Percentiles rank a stretch among this genome's conserved stretches.
These are phyloP conservation scores for Hypoxylon sp. DNA, from an alignment of 2,329 filamentous ascomycete species.

Conservation along the genomic window DNA sequence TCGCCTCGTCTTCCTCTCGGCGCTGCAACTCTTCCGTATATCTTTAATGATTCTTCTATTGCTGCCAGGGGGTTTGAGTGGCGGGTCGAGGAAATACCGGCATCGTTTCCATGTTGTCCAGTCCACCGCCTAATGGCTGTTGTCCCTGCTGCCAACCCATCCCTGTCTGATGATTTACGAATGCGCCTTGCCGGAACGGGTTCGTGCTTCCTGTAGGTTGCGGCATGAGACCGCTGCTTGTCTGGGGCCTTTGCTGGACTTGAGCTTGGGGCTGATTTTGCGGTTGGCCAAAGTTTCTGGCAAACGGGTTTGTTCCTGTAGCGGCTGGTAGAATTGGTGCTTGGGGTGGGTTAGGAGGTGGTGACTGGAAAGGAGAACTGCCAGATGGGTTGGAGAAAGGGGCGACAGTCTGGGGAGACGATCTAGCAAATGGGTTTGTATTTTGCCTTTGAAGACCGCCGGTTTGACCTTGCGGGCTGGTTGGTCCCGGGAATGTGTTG, in stretches of 20 bases:
- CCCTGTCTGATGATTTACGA: conserved; percentile 88
- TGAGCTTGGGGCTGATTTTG: conserved; percentile 47
- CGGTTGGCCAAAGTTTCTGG: conserved; percentile 54
- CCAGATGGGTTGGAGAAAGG: conserved; percentile 48
- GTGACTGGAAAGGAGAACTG: conserved; percentile 57
- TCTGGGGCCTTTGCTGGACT: conserved; percentile 56
- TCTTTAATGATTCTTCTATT: conserved; percentile 42
- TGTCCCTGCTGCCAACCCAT: conserved; percentile 86
- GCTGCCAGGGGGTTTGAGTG: conserved; percentile 69
- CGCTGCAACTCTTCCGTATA: background rate
- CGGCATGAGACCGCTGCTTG: conserved; percentile 64
- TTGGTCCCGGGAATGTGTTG: conserved; percentile 53
- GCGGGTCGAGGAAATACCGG: conserved; percentile 86
- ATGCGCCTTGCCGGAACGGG: conserved; percentile 89
- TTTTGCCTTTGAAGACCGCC: conserved; percentile 65
- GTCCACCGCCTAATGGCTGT: conserved; percentile 79
- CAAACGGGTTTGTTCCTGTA: conserved; percentile 69
- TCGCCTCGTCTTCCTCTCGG: background rate
- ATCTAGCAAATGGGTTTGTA: conserved; percentile 88
- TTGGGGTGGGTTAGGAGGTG: conserved; percentile 48
- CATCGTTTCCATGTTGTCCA: conserved; percentile 81
- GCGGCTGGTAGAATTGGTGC: conserved; percentile 57
- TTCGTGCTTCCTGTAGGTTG: conserved; percentile 91
- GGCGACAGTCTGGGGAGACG: conserved; percentile 54
- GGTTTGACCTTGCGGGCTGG: conserved; percentile 49